Evolutionary conservation across 2,329 filamentous ascomycete genomes (phyloP).

Genomic region (Monilinia fructigena): DNA sequence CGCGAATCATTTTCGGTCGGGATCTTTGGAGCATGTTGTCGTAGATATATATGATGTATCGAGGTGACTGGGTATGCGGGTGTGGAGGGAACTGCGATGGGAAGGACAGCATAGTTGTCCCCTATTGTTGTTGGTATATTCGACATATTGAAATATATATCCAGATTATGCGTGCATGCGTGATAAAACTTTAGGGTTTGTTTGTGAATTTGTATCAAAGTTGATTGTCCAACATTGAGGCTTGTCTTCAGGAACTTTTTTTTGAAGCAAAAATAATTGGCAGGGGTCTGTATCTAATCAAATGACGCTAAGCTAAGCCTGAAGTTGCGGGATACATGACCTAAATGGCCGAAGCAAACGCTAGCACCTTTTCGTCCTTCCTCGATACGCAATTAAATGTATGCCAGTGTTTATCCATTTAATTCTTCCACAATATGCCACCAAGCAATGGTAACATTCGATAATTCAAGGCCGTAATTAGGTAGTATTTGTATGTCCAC

Average conservation of each 20-base stretch:
- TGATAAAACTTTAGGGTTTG: not conserved
- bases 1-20: conserved; percentile 71
- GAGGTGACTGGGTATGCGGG: conserved; percentile 60
- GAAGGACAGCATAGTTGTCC: conserved; percentile 38
- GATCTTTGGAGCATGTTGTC: conserved; percentile 76
- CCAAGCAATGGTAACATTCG: conserved; percentile 1
- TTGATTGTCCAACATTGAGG: conserved; percentile 14
- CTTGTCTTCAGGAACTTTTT: conserved; percentile 24
- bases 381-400: conserved; percentile 1
- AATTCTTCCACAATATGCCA: not conserved
- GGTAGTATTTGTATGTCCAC: not conserved
- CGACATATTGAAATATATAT: conserved; percentile 26
- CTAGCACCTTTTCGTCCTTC: not conserved
- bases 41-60: conserved; percentile 83
- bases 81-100: conserved; percentile 41
- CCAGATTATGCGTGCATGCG: not conserved
- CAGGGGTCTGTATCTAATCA: conserved; percentile 36
- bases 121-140: conserved; percentile 27
- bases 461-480: conserved; percentile 3
- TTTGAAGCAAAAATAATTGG: conserved; percentile 25
- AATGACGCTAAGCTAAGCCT: conserved; percentile 28
- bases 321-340: conserved; percentile 19
- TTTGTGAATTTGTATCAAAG: not conserved
- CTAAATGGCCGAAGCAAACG: conserved; percentile 11
- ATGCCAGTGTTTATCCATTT: conserved; percentile 16